phyloP scores from a whole-genome alignment of 2,329 filamentous ascomycete species.

The Xylaria sp. region DNA sequence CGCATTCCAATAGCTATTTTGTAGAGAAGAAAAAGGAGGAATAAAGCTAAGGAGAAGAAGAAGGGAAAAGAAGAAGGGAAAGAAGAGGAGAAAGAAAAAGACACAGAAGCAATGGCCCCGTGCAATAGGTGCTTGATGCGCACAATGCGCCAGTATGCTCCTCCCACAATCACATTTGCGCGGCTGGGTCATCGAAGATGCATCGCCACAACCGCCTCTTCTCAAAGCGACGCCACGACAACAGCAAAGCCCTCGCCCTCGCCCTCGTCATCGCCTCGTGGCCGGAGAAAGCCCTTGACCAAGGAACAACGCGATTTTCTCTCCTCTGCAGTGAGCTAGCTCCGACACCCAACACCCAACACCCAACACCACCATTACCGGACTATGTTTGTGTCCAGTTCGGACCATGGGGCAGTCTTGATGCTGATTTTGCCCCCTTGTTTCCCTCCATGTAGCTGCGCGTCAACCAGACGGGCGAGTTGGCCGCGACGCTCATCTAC shows the following conservation, averaged over 20 bases:
- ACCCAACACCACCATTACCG: background rate
- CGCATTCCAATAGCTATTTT: background rate
- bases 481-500: slow-evolving; percentile 97
- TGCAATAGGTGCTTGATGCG: slow-evolving; percentile 38
- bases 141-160: slow-evolving; percentile 42
- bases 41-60: too few relatives aligned
- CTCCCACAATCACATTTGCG: slow-evolving; percentile 50
- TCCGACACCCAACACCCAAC: background rate
- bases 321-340: slow-evolving; percentile 71
- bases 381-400: slow-evolving; percentile 6
- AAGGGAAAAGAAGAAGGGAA: too few relatives aligned
- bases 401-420: background rate
- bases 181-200: slow-evolving; percentile 37
- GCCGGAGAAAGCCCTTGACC: slow-evolving; percentile 69
- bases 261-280: slow-evolving; percentile 50
- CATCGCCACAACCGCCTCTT: slow-evolving; percentile 43
- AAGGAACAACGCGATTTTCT: slow-evolving; percentile 78
- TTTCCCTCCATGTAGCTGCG: slow-evolving; percentile 68
- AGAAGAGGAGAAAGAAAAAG: too few relatives aligned
- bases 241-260: slow-evolving; percentile 41
- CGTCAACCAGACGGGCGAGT: slow-evolving; percentile 96
- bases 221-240: slow-evolving; percentile 40
- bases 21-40: too few relatives aligned
- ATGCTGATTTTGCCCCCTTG: slow-evolving; percentile 19
- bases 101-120: slow-evolving; percentile 41